Conservation (phyloP, 2,329 filamentous ascomycete genomes). For the Apiospora phragmitis region DNA sequence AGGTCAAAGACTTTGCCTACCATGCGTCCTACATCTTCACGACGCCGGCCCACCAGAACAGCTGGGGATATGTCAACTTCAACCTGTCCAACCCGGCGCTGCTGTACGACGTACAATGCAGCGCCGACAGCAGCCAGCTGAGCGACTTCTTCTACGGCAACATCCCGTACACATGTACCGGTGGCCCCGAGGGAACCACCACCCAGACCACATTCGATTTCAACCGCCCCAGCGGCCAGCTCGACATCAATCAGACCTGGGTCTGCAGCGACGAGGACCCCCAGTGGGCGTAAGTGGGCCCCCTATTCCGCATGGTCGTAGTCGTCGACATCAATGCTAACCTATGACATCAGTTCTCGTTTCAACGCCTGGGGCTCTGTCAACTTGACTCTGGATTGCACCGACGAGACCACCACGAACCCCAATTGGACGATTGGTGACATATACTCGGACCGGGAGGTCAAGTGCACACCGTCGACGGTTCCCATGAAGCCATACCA, state of each 20-base stretch:
- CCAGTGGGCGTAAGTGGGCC: slow-evolving; percentile 35
- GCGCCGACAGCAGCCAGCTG: slow-evolving; percentile 41
- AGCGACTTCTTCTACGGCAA: slow-evolving; percentile 52
- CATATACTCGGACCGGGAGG: slow-evolving; percentile 38
- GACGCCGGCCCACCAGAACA: slow-evolving; percentile 53
- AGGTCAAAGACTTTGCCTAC: slow-evolving; percentile 46
- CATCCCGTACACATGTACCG: slow-evolving; percentile 43
- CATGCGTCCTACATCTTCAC: slow-evolving; percentile 49
- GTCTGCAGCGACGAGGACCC: slow-evolving; percentile 42
- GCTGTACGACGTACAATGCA: slow-evolving; percentile 39
- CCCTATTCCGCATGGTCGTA: background rate
- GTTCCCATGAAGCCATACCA: slow-evolving; percentile 33
- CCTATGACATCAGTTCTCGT: slow-evolving; percentile 24
- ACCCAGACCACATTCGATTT: slow-evolving; percentile 44
- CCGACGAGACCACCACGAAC: slow-evolving; percentile 35
- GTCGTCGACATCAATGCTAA: slow-evolving; percentile 13
- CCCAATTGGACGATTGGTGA: slow-evolving; percentile 40
- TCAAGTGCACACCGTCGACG: slow-evolving; percentile 34
- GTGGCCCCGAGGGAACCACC: slow-evolving; percentile 23
- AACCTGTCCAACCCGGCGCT: slow-evolving; percentile 49
- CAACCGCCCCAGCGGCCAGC: slow-evolving; percentile 33
- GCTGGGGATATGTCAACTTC: slow-evolving; percentile 48
- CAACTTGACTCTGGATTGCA: slow-evolving; percentile 38
- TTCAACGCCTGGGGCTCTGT: slow-evolving; percentile 34
- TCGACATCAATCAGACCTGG: slow-evolving; percentile 52